phyloP scores from a whole-genome alignment of 495 filamentous ascomycete species.

The Melanomma pulvis-pyrius region DNA sequence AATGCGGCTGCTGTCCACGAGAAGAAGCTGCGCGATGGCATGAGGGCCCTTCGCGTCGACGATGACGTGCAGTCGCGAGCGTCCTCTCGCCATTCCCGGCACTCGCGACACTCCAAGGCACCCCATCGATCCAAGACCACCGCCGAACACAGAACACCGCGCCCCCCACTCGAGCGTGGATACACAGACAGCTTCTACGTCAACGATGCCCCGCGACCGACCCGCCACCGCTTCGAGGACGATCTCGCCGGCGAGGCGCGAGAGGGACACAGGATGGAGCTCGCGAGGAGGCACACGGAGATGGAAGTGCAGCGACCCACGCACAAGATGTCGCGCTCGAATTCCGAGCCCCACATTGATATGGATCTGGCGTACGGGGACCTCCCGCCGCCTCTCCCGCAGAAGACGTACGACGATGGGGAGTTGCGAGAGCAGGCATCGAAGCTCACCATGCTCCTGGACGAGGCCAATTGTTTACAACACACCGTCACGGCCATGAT shows the following conservation, averaged over 20 bases:
- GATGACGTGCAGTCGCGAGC: conserved; percentile 48
- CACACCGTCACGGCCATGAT: conserved; percentile 83
- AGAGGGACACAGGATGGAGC: conserved; percentile 34
- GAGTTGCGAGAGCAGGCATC: conserved; percentile 67
- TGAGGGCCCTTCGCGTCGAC: conserved; percentile 55
- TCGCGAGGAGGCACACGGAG: conserved; percentile 43
- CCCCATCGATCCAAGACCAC: conserved; percentile 22
- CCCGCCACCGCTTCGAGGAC: conserved; percentile 28
- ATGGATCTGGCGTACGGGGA: conserved; percentile 87
- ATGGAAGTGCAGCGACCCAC: conserved; percentile 23
- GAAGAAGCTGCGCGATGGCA: conserved; percentile 52
- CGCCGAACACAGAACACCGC: background rate
- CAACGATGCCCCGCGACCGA: conserved; percentile 37
- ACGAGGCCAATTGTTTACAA: conserved; percentile 86
- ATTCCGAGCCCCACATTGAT: conserved; percentile 68
- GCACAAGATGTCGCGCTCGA: conserved; percentile 38
- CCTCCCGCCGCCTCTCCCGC: conserved; percentile 57
- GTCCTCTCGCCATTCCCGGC: conserved; percentile 30
- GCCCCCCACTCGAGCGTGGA: conserved; percentile 42
- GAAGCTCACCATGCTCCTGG: conserved; percentile 70
- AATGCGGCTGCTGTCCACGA: conserved; percentile 60
- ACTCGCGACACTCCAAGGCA: conserved; percentile 27
- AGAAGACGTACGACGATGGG: conserved; percentile 52
- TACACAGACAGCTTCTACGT: conserved; percentile 46
- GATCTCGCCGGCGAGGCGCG: conserved; percentile 31